Base-by-base conservation (phyloP, 345 rosid species). In the Pistacia atlantica region DNA sequence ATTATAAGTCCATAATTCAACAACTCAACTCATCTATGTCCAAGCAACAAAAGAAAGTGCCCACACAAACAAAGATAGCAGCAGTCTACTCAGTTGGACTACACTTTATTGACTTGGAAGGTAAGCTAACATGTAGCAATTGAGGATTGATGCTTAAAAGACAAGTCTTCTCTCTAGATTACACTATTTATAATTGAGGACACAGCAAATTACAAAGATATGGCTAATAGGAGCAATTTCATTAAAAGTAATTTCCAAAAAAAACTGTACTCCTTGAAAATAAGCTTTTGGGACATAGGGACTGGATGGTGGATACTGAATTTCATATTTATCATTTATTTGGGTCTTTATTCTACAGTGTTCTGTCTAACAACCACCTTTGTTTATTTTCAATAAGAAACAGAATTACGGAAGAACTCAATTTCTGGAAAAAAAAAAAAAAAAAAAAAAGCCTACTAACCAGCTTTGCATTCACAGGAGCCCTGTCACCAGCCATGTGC, bases 401-500 rank as follows among this genome's bases (percentile, higher is more conserved):
- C 6, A 42, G 6, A 42, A 42, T 42, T 10, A 5, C 0, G 13
- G 16, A 31, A 14, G 67, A 61, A 7, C n/a, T 70, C 58, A 68
- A 74, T 67, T 59, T 59, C 42, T 7, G 42, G 4, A 4, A 4
- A 38, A 38, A 38, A 38, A 38, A 42, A 42, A 42, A 42, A 42
- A 42, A 42, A 42, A 42, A 72, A 63, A 49, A 58, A 22, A n/a
- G n/a, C 25, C 11, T 9, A 85, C 89, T 82, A 73, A 96, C 99
- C 98, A 96, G 57, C 77, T 83, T 92, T 14, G 95, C 85, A 84
- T 93, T 96, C 78, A 96, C 86, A 76, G 92, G 97, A 73, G 86
- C 82, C 83, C 97, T 88, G 77, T 96, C 99, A 60, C 99, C 99
- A 81, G 97, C 93, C 94, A 89, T 91, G 82, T 96, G 98, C 98